Base-by-base conservation (phyloP, 2,329 filamentous ascomycete species). In the Fusarium haematococcum region DNA sequence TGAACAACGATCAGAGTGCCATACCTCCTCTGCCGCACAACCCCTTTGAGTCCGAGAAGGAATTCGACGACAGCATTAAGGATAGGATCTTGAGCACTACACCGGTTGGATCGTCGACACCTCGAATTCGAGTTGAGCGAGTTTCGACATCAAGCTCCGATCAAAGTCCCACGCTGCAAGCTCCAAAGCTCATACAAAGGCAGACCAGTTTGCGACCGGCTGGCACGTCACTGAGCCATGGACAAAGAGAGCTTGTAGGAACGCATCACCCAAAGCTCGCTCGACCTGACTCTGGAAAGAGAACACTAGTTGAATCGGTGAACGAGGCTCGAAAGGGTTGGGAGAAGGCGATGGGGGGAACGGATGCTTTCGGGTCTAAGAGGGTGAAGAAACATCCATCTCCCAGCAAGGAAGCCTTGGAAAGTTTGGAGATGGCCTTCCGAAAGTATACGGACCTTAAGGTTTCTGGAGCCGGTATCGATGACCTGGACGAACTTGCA, bases 321-420 rank as follows among this genome's bases (percentile, higher is more conserved):
- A 48, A 65, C 25, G 62, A 72, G 45, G 58, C 54, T 52, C 61
- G 67, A 13, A 58, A 41, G 13, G 65, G 16, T 11, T 69, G 74
- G 52, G 64, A 58, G 16, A 56, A 52, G 4, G 39, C 20, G 25
- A 57, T 32, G 6, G 37, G 35, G 6, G 56, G 35, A 8, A 50
- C 59, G 2, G 14, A 74, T 13, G 16, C 64, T 14, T 41, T 35
- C 9, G 60, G 48, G 23, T 39, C 61, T 45, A 74, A 77, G 52
- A 70, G 71, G 45, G 75, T 79, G 18, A 86, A 86, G 79, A 86
- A 86, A 65, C 85, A 86, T 43, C 85, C 85, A 7, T 86, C 85
- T 3, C 85, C 85, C 3, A 85, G 82, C 77, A 86, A 86, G 67
- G 77, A 80, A 33, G 81, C 81, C 11, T 75, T 86, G 25, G 81